Evolutionary conservation across 257 asterid species (phyloP).

Genomic region (Datura wrightii): DNA sequence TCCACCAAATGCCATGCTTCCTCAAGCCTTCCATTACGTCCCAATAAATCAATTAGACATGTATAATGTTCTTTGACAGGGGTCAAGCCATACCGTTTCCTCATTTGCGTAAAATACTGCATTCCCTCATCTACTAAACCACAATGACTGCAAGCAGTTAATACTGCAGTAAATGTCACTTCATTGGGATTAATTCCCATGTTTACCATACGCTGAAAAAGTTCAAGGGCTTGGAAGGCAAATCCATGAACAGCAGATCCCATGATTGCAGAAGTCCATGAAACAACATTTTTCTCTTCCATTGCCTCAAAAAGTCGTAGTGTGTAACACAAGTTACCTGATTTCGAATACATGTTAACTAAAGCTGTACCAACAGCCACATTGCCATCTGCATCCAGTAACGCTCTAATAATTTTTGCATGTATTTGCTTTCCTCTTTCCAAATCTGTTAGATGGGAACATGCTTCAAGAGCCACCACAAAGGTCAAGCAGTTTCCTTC

Average conservation of each 20-base stretch:
- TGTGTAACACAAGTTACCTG: conserved; percentile 45
- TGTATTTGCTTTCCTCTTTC: conserved; percentile 50
- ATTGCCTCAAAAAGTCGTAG: conserved; percentile 42
- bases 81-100: conserved; percentile 37
- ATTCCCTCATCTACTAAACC: conserved; percentile 51
- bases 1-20: conserved; percentile 51
- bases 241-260: conserved; percentile 51
- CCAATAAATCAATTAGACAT: conserved; percentile 51
- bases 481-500: conserved; percentile 51
- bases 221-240: conserved; percentile 40
- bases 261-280: conserved; percentile 51
- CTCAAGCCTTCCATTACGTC: conserved; percentile 53
- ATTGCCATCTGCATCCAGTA: conserved; percentile 36
- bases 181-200: conserved; percentile 45
- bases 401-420: conserved; percentile 43
- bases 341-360: conserved; percentile 54
- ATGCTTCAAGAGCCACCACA: conserved; percentile 51
- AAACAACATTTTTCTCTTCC: conserved; percentile 45
- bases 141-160: conserved; percentile 53
- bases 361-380: conserved; percentile 53
- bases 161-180: conserved; percentile 49
- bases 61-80: conserved; percentile 49
- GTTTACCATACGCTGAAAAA: conserved; percentile 45
- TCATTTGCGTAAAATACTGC: conserved; percentile 46
- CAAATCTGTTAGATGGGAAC: conserved; percentile 45